phyloP scores from a whole-genome alignment of 768 basidiomycete genomes.

The Melanogaster broomeanus region DNA sequence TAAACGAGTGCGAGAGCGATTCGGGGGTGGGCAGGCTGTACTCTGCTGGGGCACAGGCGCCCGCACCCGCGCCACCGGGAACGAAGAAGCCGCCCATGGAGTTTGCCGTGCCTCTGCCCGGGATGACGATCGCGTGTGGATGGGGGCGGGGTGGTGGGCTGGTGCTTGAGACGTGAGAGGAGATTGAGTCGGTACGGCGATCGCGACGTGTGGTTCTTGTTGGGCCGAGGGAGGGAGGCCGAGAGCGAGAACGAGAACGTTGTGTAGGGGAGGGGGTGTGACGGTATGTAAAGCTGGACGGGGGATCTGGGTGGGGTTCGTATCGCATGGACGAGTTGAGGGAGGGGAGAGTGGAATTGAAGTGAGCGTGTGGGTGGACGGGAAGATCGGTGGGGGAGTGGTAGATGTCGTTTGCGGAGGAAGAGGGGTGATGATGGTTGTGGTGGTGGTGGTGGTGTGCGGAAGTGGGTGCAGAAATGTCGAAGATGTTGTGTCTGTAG shows the following conservation, averaged over 20 bases:
- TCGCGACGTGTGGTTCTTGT: constrained; percentile 50
- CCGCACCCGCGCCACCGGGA: constrained; percentile 11
- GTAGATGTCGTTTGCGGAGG: constrained; percentile 25
- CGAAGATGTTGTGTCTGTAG: constrained; percentile 61
- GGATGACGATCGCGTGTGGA: constrained; percentile 75
- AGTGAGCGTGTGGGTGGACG: constrained; percentile 38
- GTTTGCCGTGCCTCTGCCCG: constrained; percentile 36
- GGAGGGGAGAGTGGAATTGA: constrained; percentile 52
- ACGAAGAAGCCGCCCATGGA: constrained; percentile 35
- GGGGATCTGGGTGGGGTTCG: constrained; percentile 43
- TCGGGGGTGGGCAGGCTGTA: constrained; percentile 49
- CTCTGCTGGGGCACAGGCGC: constrained; percentile 24
- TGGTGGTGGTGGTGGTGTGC: constrained; percentile 34
- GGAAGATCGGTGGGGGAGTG: constrained; percentile 22
- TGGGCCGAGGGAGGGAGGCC: constrained; percentile 45
- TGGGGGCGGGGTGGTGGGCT: constrained; percentile 47
- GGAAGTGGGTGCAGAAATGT: constrained; percentile 52
- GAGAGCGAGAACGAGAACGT: constrained; percentile 50
- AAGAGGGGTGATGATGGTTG: constrained; percentile 18
- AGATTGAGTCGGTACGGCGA: constrained; percentile 61
- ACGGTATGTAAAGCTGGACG: constrained; percentile 24
- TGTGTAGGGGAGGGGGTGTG: constrained; percentile 31
- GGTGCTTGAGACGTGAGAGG: constrained; percentile 54
- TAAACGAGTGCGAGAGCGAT: constrained; percentile 31
- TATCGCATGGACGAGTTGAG: constrained; percentile 55